Conservation (phyloP, 2,329 filamentous ascomycete species). For the Nigrospora sphaerica region DNA sequence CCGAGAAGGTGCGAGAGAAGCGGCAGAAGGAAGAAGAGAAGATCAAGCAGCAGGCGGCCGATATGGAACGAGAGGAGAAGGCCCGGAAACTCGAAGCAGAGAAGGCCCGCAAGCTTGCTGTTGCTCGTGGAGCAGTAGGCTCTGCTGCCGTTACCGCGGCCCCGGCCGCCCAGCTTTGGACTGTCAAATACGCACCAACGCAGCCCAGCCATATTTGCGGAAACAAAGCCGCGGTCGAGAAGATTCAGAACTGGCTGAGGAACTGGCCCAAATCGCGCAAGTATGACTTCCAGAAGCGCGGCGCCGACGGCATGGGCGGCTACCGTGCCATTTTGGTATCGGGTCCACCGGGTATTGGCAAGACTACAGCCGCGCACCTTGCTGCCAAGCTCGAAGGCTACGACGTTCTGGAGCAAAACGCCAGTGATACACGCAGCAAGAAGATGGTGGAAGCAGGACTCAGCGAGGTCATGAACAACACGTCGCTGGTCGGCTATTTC, state of each 20-base stretch:
- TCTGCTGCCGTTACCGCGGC: constrained; percentile 28
- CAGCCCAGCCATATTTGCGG: constrained; percentile 84
- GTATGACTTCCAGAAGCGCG: constrained; percentile 73
- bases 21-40: constrained; percentile 79
- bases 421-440: constrained; percentile 92
- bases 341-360: constrained; percentile 92
- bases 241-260: constrained; percentile 79
- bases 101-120: constrained; percentile 45
- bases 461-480: constrained; percentile 89
- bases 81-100: constrained; percentile 43
- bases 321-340: constrained; percentile 91
- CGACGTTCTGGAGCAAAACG: constrained; percentile 90
- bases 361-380: constrained; percentile 93
- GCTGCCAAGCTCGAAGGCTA: constrained; percentile 90
- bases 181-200: constrained; percentile 88
- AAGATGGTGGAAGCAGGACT: constrained; percentile 85
- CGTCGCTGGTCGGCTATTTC: constrained; percentile 86
- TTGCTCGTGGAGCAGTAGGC: constrained; percentile 29
- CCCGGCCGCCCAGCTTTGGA: constrained; percentile 69
- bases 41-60: constrained; percentile 68
- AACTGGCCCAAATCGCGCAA: constrained; percentile 75
- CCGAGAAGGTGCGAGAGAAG: constrained; percentile 78
- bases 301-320: constrained; percentile 75
- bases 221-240: constrained; percentile 86
- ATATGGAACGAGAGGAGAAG: constrained; percentile 80